Base-by-base conservation (phyloP, 805 yeast genomes). In the Myxozyma neglecta region DNA sequence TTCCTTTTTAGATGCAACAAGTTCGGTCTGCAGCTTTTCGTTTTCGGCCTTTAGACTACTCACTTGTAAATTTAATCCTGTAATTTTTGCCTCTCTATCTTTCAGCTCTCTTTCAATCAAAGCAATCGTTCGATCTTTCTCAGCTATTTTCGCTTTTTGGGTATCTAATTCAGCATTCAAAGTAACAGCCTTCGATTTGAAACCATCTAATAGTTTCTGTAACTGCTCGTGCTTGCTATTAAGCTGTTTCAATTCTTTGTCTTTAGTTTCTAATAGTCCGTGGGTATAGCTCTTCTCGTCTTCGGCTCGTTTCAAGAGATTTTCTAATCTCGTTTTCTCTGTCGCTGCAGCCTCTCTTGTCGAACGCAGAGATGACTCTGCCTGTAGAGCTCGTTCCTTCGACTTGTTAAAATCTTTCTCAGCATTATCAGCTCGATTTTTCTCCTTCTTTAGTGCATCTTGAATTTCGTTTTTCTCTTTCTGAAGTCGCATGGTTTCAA, bases 111-210 rank as follows among this genome's bases (percentile, higher is more conserved):
- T 70, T 6, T 70, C 68, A 2, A 78, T 63, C 11, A 73, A 73
- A 1, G 65, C 64, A 16, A 69, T 71, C 32, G 76, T 53, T 10
- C 56, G 56, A 9, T 68, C 57, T 6, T 75, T 59, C n/a, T 67
- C 63, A 0, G 75, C 62, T 16, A 48, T 29, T 35, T 36, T 34
- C 45, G 35, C 20, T 5, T 66, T 66, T 18, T 77, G 71, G 4
- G 72, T 73, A 4, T 65, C 62, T 54, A 79, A 76, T 2, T 76
- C 71, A 2, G 71, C 66, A 52, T 77, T 74, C 42, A 77, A 65
- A 1, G 54, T 60, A 1, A 69, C 61, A 1, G 75, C 62, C 11
- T 66, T 68, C 35, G 66, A 40, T 43, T 67, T 70, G 1, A 71
- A 64, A 1, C 53, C 50, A 2, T 49, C 46, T 1, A 69, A 67